Evolutionary conservation across 805 yeast species (phyloP).

Genomic region (Lipomyces anomalus): DNA sequence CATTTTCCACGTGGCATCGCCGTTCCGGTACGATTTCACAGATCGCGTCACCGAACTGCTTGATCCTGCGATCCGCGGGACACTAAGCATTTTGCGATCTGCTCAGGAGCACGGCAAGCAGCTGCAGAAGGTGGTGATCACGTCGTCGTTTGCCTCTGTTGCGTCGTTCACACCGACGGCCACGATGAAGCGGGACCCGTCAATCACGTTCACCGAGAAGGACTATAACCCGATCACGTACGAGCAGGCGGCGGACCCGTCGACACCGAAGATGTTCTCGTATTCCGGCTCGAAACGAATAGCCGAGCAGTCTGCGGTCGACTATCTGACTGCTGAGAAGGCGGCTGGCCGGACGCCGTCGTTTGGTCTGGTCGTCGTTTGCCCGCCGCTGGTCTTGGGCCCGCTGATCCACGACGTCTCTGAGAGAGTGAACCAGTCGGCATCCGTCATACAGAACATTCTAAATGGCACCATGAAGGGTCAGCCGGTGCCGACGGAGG

Average conservation of each 20-base stretch:
- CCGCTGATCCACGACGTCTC: no score
- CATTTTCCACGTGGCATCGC: constrained; percentile 9
- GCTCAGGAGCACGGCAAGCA: constrained; percentile 37
- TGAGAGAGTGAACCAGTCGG: no score
- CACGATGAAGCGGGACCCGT: background rate
- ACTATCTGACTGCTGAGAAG: no score
- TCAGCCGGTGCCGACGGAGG: no score
- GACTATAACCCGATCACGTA: constrained; percentile 41
- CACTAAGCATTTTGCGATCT: constrained; percentile 40
- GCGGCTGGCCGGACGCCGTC: no score
- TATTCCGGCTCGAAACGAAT: no score
- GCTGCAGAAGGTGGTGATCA: constrained; percentile 42
- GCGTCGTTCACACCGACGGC: background rate
- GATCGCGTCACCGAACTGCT: constrained; percentile 38
- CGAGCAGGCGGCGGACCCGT: no score
- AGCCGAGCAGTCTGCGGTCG: no score
- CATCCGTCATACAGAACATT: no score
- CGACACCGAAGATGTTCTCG: constrained; percentile 28
- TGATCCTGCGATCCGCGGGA: constrained; percentile 46
- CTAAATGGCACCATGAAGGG: no score
- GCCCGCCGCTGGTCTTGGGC: no score
- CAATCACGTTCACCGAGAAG: constrained; percentile 32
- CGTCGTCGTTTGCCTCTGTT: constrained; percentile 44
- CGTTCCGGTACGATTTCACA: constrained; percentile 18
- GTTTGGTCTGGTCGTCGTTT: no score